Base-by-base conservation (phyloP, 73 alveolate genomes). In the Paramecium primaurelia region DNA sequence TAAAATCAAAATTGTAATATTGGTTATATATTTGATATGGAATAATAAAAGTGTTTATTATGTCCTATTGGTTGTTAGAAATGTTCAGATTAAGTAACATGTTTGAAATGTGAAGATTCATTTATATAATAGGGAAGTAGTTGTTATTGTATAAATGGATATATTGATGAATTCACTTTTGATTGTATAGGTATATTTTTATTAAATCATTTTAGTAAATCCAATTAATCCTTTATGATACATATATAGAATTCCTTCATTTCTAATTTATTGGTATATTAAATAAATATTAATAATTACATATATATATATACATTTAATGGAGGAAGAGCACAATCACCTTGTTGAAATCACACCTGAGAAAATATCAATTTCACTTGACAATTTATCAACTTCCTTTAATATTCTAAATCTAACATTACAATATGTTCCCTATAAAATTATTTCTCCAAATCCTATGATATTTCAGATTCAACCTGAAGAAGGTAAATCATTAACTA, bases 361-460 rank as follows among this genome's bases (percentile, higher is more conserved):
- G n/a, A 8, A 37, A 10, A 44, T 80, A 25, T 22, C 30, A 44
- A 20, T 80, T 8, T 42, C 77, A 14, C 49, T 80, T 80, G 75
- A 80, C 26, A 25, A 80, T 26, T 80, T 80, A 26, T 26, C 47
- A 14, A 25, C 47, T 25, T 22, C 47, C 14, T 80, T 80, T 44
- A 80, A 40, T 20, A 47, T 80, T 45, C 91, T 32, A 3, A 80
- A 80, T 80, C 75, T 80, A 18, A 80, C 91, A 14, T 26, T 80
- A 9, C 44, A 40, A 10, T 45, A 45, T 45, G 73, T 80, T 4
- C 44, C 77, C 4, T 80, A 32, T 80, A 42, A 80, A 80, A 47
- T 80, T 18, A 80, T 80, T 80, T 80, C 91, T 25, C 91, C 91
- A 80, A 80, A 80, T 80, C 91, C 91, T 42, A 80, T 80, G 45